Percentiles rank a stretch among this genome's conserved stretches.
phyloP scores from a whole-genome alignment of 768 basidiomycete genomes.

The Boletus rufocinnamomeus region DNA sequence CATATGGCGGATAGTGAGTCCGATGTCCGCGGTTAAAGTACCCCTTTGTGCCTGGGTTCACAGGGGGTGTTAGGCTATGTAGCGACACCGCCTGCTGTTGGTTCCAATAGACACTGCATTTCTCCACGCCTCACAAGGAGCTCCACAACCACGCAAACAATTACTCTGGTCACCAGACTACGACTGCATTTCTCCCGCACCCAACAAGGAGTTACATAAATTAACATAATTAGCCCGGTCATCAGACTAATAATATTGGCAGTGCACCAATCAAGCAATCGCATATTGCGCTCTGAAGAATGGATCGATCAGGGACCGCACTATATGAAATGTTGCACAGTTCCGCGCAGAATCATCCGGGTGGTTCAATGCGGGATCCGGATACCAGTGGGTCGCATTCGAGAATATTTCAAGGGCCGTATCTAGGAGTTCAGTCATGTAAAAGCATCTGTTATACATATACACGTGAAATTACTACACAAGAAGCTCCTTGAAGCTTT shows the following conservation, averaged over 20 bases:
- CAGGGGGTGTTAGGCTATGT: neutral
- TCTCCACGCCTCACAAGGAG: neutral
- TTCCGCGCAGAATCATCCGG: neutral
- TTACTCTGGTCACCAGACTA: neutral
- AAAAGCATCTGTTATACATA: too few species aligned
- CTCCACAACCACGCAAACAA: too few species aligned
- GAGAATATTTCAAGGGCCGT: too few species aligned
- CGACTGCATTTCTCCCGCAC: too few species aligned
- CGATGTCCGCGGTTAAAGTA: neutral
- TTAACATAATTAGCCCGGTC: neutral
- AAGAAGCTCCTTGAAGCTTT: too few species aligned
- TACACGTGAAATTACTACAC: too few species aligned
- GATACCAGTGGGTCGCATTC: neutral
- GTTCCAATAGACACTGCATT: neutral
- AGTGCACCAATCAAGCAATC: constrained; percentile 3
- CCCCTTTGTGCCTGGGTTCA: neutral
- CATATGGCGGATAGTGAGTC: neutral
- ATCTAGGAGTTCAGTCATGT: too few species aligned
- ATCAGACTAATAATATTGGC: neutral
- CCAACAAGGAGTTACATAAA: neutral
- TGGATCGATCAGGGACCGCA: neutral
- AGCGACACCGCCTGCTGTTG: neutral
- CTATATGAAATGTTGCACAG: neutral
- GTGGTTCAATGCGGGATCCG: neutral
- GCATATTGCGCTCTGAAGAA: neutral